Evolutionary conservation across 768 basidiomycete species (phyloP).

Genomic region (Leucosporidium yakuticum): DNA sequence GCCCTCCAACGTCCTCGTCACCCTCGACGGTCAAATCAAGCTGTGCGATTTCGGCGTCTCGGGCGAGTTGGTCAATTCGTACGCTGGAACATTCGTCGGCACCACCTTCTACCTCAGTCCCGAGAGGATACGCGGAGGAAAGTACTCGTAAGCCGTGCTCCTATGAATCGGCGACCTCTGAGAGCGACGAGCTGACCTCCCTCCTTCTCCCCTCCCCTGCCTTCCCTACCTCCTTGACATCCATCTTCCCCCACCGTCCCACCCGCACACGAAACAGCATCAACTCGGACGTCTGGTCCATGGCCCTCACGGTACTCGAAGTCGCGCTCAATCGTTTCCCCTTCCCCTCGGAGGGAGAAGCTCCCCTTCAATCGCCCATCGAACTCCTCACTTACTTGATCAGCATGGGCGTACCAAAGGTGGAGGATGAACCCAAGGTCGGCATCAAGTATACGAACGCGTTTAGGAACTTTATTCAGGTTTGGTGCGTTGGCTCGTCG

Average conservation of each 20-base stretch:
- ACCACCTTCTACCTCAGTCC: slow-evolving; percentile 60
- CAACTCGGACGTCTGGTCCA: slow-evolving; percentile 94
- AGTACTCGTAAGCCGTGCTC: slow-evolving; percentile 61
- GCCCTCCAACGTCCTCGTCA: slow-evolving; percentile 50
- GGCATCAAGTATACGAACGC: slow-evolving; percentile 39
- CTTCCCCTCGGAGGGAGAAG: slow-evolving; percentile 56
- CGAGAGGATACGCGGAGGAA: slow-evolving; percentile 84
- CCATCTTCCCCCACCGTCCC: background rate
- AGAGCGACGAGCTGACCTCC: background rate
- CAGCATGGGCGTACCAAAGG: slow-evolving; percentile 50
- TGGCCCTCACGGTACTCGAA: slow-evolving; percentile 88
- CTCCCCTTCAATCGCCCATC: slow-evolving; percentile 76
- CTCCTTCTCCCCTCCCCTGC: too few species aligned
- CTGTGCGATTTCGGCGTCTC: slow-evolving; percentile 51
- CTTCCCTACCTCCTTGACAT: background rate
- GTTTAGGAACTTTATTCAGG: slow-evolving; percentile 38
- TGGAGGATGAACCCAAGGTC: slow-evolving; percentile 29
- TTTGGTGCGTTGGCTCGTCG: slow-evolving; percentile 21
- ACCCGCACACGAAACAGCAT: slow-evolving; percentile 5
- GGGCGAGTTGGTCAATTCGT: slow-evolving; percentile 49
- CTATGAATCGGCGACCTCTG: too few species aligned
- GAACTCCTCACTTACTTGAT: slow-evolving; percentile 89
- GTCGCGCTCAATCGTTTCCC: slow-evolving; percentile 91
- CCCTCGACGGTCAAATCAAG: slow-evolving; percentile 48
- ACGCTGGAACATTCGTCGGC: slow-evolving; percentile 50